phyloP scores from a whole-genome alignment of 2,329 filamentous ascomycete species.

The Cytospora paraplurivora region DNA sequence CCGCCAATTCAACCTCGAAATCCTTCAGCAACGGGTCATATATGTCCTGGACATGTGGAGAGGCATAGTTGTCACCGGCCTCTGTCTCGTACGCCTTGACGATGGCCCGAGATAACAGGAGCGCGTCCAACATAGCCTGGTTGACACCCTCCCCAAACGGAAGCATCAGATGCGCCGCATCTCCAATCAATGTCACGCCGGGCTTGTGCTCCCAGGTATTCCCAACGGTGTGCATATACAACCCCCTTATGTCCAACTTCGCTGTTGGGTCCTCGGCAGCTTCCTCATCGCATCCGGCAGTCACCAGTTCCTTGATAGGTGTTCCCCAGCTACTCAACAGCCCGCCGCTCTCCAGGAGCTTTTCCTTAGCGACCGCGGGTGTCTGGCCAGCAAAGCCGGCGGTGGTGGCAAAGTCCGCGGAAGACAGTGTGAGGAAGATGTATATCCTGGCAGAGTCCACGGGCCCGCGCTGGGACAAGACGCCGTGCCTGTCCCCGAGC shows the following conservation, averaged over 20 bases:
- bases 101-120: conserved; percentile 15
- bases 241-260: conserved; percentile 29
- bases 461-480: conserved; percentile 36
- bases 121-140: conserved; percentile 13
- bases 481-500: conserved; percentile 41
- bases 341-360: conserved; percentile 28
- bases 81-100: conserved; percentile 10
- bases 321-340: conserved; percentile 34
- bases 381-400: conserved; percentile 21
- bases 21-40: background rate
- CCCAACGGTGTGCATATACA: conserved; percentile 46
- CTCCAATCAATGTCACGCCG: conserved; percentile 53
- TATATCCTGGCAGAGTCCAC: conserved; percentile 36
- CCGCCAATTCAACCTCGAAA: background rate
- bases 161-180: conserved; percentile 53
- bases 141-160: conserved; percentile 21
- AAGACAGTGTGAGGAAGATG: conserved; percentile 30
- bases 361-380: conserved; percentile 22
- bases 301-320: conserved; percentile 33
- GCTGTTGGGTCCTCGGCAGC: conserved; percentile 25
- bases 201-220: conserved; percentile 42
- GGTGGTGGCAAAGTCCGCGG: conserved; percentile 32
- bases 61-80: background rate
- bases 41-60: background rate
- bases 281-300: conserved; percentile 32